phyloP scores from a whole-genome alignment of 371 early-diverging fungal species.

The Umbelopsis sp. region DNA sequence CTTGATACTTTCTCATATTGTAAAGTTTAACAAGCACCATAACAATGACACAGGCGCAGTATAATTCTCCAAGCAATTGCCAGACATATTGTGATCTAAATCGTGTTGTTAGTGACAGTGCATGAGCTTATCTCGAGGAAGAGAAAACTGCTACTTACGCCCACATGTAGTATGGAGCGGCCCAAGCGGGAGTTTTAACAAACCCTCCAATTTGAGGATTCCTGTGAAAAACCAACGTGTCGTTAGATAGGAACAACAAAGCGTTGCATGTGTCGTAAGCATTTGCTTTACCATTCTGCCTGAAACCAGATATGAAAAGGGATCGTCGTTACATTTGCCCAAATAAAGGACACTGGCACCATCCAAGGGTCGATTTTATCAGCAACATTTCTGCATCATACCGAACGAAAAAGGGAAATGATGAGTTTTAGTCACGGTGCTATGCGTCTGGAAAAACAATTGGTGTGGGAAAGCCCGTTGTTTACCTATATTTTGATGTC shows the following conservation, averaged over 20 bases:
- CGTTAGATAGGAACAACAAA: neutral
- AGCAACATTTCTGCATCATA: constrained; percentile 8
- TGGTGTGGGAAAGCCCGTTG: neutral
- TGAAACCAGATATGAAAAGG: constrained; percentile 17
- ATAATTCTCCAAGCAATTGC: constrained; percentile 16
- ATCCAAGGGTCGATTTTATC: constrained; percentile 16
- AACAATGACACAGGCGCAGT: constrained; percentile 7
- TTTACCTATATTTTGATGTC: constrained; percentile 8
- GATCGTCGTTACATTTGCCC: constrained; percentile 19
- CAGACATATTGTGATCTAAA: constrained; percentile 16
- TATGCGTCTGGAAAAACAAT: neutral
- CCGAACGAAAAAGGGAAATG: neutral
- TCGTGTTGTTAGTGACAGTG: neutral
- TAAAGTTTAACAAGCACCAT: neutral
- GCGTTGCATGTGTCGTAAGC: neutral
- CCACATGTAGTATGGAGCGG: constrained; percentile 18
- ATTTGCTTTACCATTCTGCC: neutral
- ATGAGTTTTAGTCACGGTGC: neutral
- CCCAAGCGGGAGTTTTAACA: constrained; percentile 12
- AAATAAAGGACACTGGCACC: constrained; percentile 18
- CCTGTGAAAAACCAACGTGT: neutral
- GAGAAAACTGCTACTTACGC: neutral
- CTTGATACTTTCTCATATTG: neutral
- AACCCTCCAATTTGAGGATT: constrained; percentile 17
- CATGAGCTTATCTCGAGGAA: neutral